phyloP scores from a whole-genome alignment of 169 alveolate genomes.

The Pseudocohnilembus persalinus region DNA sequence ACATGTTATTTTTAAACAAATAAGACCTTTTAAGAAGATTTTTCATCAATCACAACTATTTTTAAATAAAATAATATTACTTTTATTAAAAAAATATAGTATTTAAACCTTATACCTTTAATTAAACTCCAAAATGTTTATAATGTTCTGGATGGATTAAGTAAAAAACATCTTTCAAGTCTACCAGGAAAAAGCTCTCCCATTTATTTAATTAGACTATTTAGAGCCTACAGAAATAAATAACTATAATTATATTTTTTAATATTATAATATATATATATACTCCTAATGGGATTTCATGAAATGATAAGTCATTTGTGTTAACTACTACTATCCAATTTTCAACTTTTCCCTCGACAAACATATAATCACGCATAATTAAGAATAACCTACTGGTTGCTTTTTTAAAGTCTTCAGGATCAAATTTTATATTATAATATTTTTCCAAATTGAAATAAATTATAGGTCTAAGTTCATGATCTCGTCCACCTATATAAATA shows the following conservation, averaged over 20 bases:
- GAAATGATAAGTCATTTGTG: constrained; percentile 6
- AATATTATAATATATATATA: too few relatives aligned
- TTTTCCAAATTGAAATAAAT: constrained; percentile 12
- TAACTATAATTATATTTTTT: too few relatives aligned
- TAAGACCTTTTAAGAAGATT: neutral
- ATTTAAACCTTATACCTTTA: neutral
- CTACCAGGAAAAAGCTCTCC: constrained; percentile 22
- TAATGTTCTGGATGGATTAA: constrained; percentile 25
- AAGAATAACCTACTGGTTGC: constrained; percentile 11
- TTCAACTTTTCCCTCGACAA: constrained; percentile 20
- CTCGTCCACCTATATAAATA: constrained; percentile 30
- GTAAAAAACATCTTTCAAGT: constrained; percentile 15
- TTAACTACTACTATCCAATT: constrained; percentile 24
- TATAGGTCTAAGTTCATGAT: constrained; percentile 31
- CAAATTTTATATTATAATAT: constrained; percentile 8
- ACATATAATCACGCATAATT: constrained; percentile 32
- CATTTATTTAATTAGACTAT: constrained; percentile 17
- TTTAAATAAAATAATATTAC: too few relatives aligned
- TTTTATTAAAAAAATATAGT: too few relatives aligned
- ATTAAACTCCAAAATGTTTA: constrained; percentile 9
- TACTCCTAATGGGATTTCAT: constrained; percentile 11
- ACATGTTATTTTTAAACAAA: neutral
- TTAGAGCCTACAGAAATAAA: constrained; percentile 1
- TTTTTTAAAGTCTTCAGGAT: constrained; percentile 15
- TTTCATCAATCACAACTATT: neutral